These are phyloP conservation scores for Debaryomyces sp. DNA, from an alignment of 1,139 yeast species.

Conservation along the genomic window DNA sequence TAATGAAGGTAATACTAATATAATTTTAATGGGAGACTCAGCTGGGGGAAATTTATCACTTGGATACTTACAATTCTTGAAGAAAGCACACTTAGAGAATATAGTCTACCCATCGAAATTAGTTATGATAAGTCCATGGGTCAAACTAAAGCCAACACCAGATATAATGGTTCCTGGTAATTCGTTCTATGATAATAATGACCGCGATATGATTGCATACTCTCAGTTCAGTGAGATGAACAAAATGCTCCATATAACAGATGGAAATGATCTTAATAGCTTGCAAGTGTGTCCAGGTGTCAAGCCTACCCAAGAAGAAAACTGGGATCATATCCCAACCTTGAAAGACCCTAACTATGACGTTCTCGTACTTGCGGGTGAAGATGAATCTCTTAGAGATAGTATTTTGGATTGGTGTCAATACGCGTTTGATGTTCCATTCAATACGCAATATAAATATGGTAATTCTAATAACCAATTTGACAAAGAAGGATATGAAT, in stretches of 20 bases:
- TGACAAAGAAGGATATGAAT: constrained; percentile 22
- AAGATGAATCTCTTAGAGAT: constrained; percentile 48
- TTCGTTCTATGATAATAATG: constrained; percentile 38
- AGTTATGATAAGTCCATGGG: constrained; percentile 46
- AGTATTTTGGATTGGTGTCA: constrained; percentile 41
- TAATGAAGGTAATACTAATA: constrained; percentile 31
- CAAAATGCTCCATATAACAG: constrained; percentile 12
- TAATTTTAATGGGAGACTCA: constrained; percentile 43
- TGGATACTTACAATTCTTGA: constrained; percentile 31
- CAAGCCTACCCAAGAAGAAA: constrained; percentile 19
- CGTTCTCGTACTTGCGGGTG: constrained; percentile 40
- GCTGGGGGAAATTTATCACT: constrained; percentile 46
- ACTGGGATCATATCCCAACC: constrained; percentile 41
- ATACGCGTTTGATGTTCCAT: constrained; percentile 33
- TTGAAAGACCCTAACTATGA: constrained; percentile 28
- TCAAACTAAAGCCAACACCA: constrained; percentile 19
- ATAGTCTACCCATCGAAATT: constrained; percentile 33
- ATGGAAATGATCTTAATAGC: constrained; percentile 11
- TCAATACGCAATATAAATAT: constrained; percentile 20
- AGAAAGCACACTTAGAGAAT: constrained; percentile 9
- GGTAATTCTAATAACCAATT: constrained; percentile 29
- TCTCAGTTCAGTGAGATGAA: constrained; percentile 8
- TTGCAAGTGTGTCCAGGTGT: constrained; percentile 20
- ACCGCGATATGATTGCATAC: constrained; percentile 34
- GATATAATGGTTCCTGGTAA: constrained; percentile 26